Conservation (phyloP, 345 rosid species). For the Salix suchowensis region DNA sequence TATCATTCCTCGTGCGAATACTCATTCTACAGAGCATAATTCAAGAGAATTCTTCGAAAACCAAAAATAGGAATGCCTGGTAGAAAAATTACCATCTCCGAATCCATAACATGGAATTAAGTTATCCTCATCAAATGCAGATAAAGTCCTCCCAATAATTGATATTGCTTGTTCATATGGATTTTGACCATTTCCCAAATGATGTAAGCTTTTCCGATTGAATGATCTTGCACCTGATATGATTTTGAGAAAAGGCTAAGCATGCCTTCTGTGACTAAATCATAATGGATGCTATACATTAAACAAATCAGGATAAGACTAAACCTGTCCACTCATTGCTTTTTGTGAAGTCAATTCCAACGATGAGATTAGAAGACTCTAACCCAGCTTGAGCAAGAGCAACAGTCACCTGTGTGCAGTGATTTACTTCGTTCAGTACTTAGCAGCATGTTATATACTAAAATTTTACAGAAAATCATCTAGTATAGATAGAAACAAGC, state of each 20-base stretch:
- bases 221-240: conserved; percentile 65
- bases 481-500: not conserved
- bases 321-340: conserved; percentile 98
- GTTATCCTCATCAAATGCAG: conserved; percentile 74
- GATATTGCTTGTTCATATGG: conserved; percentile 82
- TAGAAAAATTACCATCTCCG: conserved; percentile 51
- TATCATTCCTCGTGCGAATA: not conserved
- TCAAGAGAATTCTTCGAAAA: not conserved
- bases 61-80: not conserved
- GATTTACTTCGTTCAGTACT: not conserved
- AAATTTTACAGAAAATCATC: not conserved
- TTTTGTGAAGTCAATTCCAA: conserved; percentile 92
- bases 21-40: not conserved
- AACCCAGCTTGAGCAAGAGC: conserved; percentile 81
- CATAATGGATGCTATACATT: not conserved
- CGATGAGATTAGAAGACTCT: conserved; percentile 92
- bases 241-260: conserved; percentile 15
- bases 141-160: conserved; percentile 70
- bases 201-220: conserved; percentile 60
- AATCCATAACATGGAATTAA: conserved; percentile 81
- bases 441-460: not conserved
- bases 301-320: not conserved
- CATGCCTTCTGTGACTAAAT: not conserved
- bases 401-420: conserved; percentile 57
- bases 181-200: conserved; percentile 51